phyloP scores from a whole-genome alignment of 2,329 filamentous ascomycete species.

The Hortaea werneckii region DNA sequence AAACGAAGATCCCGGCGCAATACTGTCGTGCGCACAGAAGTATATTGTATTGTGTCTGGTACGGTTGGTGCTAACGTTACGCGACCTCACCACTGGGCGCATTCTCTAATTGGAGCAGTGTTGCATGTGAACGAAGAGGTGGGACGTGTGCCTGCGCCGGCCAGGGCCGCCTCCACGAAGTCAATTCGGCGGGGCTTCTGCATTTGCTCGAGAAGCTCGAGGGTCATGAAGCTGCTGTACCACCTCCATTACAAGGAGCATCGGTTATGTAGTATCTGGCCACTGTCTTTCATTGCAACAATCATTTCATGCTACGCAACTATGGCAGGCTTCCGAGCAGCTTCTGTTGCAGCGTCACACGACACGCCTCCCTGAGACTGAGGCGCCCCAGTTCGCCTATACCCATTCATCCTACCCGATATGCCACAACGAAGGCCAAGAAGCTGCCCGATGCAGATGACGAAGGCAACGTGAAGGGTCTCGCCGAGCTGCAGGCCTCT shows the following conservation, averaged over 20 bases:
- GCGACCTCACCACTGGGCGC: no score
- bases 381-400: no score
- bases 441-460: not conserved
- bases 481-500: slow-evolving; percentile 1
- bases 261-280: not conserved
- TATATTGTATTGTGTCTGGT: no score
- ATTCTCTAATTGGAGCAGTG: no score
- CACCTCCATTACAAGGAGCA: no score
- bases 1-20: no score
- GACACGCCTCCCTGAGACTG: no score
- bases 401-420: not conserved
- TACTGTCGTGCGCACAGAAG: no score
- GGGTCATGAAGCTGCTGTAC: no score
- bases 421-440: not conserved
- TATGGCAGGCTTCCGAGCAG: slow-evolving; percentile 5
- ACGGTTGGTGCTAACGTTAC: no score
- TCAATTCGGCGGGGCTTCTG: not conserved
- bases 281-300: not conserved
- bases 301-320: slow-evolving; percentile 6
- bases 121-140: not conserved
- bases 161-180: not conserved
- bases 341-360: not conserved
- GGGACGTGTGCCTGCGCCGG: slow-evolving; percentile 1
- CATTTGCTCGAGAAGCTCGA: no score
- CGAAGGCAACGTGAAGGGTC: not conserved